A percentile compares a stretch with the other conserved stretches of the same genome.
Evolutionary conservation across 108 stramenopile genomes (phyloP).

Genomic region (Skeletonema grethae): DNA sequence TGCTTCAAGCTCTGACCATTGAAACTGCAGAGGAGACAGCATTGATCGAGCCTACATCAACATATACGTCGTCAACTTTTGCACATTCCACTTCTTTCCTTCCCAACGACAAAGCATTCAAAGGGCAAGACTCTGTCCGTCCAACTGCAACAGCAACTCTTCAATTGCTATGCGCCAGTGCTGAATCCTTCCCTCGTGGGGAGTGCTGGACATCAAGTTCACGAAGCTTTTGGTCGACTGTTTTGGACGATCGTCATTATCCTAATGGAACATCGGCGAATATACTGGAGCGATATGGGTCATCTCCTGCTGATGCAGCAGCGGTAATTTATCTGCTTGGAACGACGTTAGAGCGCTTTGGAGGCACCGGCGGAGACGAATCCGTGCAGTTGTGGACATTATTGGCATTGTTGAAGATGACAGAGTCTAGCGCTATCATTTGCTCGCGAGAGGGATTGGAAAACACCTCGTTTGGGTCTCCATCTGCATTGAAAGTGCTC

Average conservation of each 20-base stretch:
- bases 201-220: constrained; percentile 75
- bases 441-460: constrained; percentile 35
- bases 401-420: constrained; percentile 56
- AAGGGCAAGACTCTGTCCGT: constrained; percentile 11
- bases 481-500: constrained; percentile 21
- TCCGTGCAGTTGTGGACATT: constrained; percentile 68
- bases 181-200: constrained; percentile 75
- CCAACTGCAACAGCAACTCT: constrained; percentile 46
- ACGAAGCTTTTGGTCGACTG: constrained; percentile 50
- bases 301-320: constrained; percentile 57
- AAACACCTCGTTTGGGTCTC: constrained; percentile 21
- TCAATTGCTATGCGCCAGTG: constrained; percentile 65
- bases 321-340: constrained; percentile 59
- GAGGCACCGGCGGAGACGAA: constrained; percentile 56
- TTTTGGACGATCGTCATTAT: constrained; percentile 40
- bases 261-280: constrained; percentile 38
- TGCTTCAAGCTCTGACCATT: constrained; percentile 34
- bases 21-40: constrained; percentile 7
- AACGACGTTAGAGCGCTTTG: constrained; percentile 59
- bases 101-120: constrained; percentile 1
- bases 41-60: constrained; percentile 8
- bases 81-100: background rate
- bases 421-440: constrained; percentile 58
- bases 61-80: constrained; percentile 1
- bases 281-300: constrained; percentile 52